phyloP scores from a whole-genome alignment of 2,329 filamentous ascomycete genomes.

The Knufia petricola region DNA sequence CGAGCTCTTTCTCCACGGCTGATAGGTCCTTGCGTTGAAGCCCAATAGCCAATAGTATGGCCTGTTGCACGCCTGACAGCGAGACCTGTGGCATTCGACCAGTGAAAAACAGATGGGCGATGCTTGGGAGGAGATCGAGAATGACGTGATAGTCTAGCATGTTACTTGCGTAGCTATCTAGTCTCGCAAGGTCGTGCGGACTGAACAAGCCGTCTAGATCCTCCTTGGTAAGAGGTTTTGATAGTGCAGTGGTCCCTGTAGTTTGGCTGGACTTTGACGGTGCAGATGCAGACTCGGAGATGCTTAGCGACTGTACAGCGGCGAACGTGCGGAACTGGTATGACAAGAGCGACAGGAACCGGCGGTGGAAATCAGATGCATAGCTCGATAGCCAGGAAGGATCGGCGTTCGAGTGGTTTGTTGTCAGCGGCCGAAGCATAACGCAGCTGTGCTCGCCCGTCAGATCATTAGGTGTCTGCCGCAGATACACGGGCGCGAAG shows the following conservation, averaged over 20 bases:
- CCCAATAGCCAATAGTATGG: slow-evolving; percentile 80
- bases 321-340: slow-evolving; percentile 86
- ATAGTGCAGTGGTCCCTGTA: slow-evolving; percentile 41
- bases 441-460: slow-evolving; percentile 97
- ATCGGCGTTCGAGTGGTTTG: slow-evolving; percentile 46
- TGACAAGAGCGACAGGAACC: slow-evolving; percentile 82
- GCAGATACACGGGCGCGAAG: slow-evolving; percentile 84
- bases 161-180: slow-evolving; percentile 93
- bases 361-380: slow-evolving; percentile 81
- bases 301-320: slow-evolving; percentile 67
- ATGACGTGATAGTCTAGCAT: slow-evolving; percentile 98
- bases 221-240: slow-evolving; percentile 55
- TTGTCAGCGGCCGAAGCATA: slow-evolving; percentile 73
- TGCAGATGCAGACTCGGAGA: slow-evolving; percentile 70
- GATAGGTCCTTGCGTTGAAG: slow-evolving; percentile 84
- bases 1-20: slow-evolving; percentile 66
- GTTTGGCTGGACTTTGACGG: slow-evolving; percentile 11
- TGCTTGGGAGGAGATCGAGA: slow-evolving; percentile 75
- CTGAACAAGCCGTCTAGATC: slow-evolving; percentile 72
- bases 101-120: slow-evolving; percentile 77
- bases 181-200: slow-evolving; percentile 86
- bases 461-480: slow-evolving; percentile 90
- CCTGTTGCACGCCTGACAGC: slow-evolving; percentile 72
- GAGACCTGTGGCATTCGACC: slow-evolving; percentile 62
- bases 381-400: slow-evolving; percentile 82